Evolutionary conservation across 768 basidiomycete species (phyloP), one percentile per base, ranked within the genome.

Genomic region (Hypsizygus marmoreus): DNA sequence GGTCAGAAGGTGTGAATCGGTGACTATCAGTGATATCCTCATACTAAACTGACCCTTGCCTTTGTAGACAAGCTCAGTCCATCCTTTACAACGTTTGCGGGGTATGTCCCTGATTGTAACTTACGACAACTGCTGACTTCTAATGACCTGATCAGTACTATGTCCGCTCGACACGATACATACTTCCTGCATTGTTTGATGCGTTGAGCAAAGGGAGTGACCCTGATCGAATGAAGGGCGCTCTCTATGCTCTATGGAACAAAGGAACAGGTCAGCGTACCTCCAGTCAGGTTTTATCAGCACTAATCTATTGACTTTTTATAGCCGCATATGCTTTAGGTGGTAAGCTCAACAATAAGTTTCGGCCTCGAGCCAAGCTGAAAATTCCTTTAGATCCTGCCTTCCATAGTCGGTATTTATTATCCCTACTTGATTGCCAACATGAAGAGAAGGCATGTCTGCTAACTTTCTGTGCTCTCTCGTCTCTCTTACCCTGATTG

Each of bases 181-280:
- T 78, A 33, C 70, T 88, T 22, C 83, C 86, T 4, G 64, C 68
- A 16, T 64, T 88, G 35, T 82, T 84, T 56, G 71, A 75, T 47
- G 81, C 85, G 4, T 66, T 91, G 38, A 66, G 66, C 44, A 86
- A 82, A 57, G 92, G 88, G 5, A 84, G 79, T 46, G 91, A 95
- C 59, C 88, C 92, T 8, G 94, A 98, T 65, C 77, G 87, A 19
- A 95, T 97, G 84, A 98, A 98, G 69, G 95, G 95, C 6, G 92
- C 91, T 13, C 71, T 95, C 30, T 94, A 93, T 61, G 74, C 89
- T 14, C 65, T 91, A 8, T 82, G 82, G 69, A 83, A 85, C 56
- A 88, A 86, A 64, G 83, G 79, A 23, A 83, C 75, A 43, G 76
- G 86, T 86, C 50, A 33, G 79, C 53, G 10, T 40, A 4, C 19